Evolutionary conservation across 257 asterid species (phyloP), one percentile per base, ranked within the genome.

Genomic region (Ajuga chamaepitys): DNA sequence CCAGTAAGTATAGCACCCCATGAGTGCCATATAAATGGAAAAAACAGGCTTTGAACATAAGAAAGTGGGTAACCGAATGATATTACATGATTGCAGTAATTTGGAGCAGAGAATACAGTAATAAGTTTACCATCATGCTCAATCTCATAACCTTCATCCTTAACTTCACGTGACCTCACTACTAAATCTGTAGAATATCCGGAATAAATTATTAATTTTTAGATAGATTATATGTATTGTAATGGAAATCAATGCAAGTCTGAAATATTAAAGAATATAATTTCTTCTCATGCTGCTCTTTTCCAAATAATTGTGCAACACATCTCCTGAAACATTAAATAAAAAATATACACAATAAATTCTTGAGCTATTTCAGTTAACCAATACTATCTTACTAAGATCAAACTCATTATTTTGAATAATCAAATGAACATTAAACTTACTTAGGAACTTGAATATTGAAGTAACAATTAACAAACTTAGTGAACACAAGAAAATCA

Each of bases 101-200:
- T 94, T 54, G 99, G 99, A 64, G 99, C 98, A 25, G 99, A 94
- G 77, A 94, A 94, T 12, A 94, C 99, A 2, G 98, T 94, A 45
- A 94, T 91, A 34, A 94, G 91, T 87, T 94, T 94, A 32, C 99
- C 99, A 42, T 90, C 98, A 72, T 94, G 99, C 70, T 91, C 95
- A 71, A 91, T 81, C 83, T 94, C 99, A 14, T 86, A 94, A 22
- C 98, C 99, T 76, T 91, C 98, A 71, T 94, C 97, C 86, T 94
- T 94, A 38, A 94, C 98, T 85, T 94, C 99, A 79, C 91, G 99
- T 7, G 99, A 94, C 47, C 99, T 89, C 81, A 94, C 98, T n/a
- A 94, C 88, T 66, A 94, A 80, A 75, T 94, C 99, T 94, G 89
- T 59, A 72, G n/a, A n/a, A n/a, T n/a, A n/a, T n/a, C n/a, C n/a